phyloP scores from a whole-genome alignment of 805 yeast species.

The Gaillardinia entomophila region DNA sequence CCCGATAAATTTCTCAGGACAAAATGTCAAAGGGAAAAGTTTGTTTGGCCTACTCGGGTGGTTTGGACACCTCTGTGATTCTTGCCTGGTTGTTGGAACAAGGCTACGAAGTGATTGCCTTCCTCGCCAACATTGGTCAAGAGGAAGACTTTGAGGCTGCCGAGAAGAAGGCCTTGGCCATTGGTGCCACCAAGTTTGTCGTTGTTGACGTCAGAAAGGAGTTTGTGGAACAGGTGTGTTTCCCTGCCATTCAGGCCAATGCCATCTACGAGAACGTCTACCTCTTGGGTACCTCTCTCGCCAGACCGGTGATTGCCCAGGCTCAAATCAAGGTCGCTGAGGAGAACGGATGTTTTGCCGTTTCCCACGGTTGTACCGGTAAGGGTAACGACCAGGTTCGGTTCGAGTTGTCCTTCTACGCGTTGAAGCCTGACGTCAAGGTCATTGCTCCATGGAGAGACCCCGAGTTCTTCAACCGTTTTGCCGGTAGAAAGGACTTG shows the following conservation, averaged over 20 bases:
- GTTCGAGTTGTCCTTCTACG: slow-evolving; percentile 95
- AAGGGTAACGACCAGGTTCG: slow-evolving; percentile 99
- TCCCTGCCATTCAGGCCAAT: slow-evolving; percentile 96
- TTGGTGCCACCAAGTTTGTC: slow-evolving; percentile 95
- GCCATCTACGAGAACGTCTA: slow-evolving; percentile 98
- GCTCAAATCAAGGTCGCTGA: slow-evolving; percentile 98
- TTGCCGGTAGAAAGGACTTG: slow-evolving; percentile 96
- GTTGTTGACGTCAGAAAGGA: slow-evolving; percentile 92
- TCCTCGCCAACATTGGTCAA: slow-evolving; percentile 98
- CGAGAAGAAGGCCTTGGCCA: slow-evolving; percentile 88
- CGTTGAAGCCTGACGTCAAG: slow-evolving; percentile 92
- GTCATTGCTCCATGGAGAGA: slow-evolving; percentile 99
- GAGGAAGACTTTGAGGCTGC: slow-evolving; percentile 99
- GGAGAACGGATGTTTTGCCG: slow-evolving; percentile 97
- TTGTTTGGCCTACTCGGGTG: slow-evolving; percentile 98
- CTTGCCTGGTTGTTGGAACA: slow-evolving; percentile 97
- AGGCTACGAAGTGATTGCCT: slow-evolving; percentile 97
- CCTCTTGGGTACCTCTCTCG: slow-evolving; percentile 93
- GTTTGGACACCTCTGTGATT: slow-evolving; percentile 95
- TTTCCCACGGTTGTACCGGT: slow-evolving; percentile 99
- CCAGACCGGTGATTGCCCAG: slow-evolving; percentile 97
- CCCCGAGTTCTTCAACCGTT: slow-evolving; percentile 88
- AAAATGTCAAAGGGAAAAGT: slow-evolving; percentile 96
- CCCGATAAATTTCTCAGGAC: not conserved
- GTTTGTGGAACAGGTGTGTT: slow-evolving; percentile 86